Base-by-base conservation (phyloP, 352 stramenopile genomes). In the Globisporangium spiculum region DNA sequence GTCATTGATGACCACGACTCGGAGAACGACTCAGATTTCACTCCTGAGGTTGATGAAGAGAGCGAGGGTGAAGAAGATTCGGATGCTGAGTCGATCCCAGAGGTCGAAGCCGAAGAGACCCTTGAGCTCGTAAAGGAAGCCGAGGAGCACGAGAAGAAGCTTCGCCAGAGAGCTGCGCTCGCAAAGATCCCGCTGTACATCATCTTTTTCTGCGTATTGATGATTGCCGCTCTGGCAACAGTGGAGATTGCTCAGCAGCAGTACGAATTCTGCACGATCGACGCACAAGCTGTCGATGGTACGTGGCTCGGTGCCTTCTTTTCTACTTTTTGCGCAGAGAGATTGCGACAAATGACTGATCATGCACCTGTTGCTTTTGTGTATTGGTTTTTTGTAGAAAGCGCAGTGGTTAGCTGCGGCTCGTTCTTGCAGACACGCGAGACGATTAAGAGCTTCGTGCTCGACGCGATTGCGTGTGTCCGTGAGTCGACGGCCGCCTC, bases 1-100 rank as follows among this genome's bases (percentile, higher is more conserved):
- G 73, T 62, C 14, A 38, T 74, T 4, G 76, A 85, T 57, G 77
- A 82, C 22, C 80, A 79, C 61, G 79, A 90, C 55, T 87, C 77
- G 52, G 86, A 83, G 36, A 71, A 81, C 24, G 86, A 92, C 66
- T 89, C 79, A 53, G 85, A 91, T 63, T 91, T 89, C 58, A 68
- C 58, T 5, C 75, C 72, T 1, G 83, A 78, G 16, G 56, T 55
- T 7, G 41, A 50, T 7, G 41, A 50, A 50, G 75, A 72, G 27
- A 64, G 48, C 44, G 76, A 86, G 8, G 78, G 73, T n/a, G 75
- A 81, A 18, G 71, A 81, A 18, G 63, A 75, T 26, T 81, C 67
- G 4, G 80, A 88, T 54, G 56, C 74, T 5, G 72, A 79, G 59
- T 81, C 74, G 30, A 65, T 85, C 9, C 60, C 74, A 0, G 80